Evolutionary conservation across 768 basidiomycete species (phyloP).

Genomic region (Neoboletus magnificus): DNA sequence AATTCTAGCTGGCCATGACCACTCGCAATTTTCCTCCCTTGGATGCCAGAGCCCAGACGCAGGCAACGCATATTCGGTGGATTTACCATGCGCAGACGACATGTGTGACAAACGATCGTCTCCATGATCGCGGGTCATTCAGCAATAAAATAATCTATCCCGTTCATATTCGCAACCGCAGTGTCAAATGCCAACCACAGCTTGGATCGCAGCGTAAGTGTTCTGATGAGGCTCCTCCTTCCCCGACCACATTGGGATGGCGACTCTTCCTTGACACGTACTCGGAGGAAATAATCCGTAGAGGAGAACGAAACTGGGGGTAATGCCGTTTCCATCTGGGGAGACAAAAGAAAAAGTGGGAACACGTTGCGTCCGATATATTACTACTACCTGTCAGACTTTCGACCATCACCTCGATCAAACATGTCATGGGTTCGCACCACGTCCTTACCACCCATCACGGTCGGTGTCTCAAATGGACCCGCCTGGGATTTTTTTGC

Average conservation of each 20-base stretch:
- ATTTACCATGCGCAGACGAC: slow-evolving; percentile 6
- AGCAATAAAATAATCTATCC: slow-evolving; percentile 1
- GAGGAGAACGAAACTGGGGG: not conserved
- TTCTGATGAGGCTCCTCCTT: not conserved
- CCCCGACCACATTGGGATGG: slow-evolving; percentile 1
- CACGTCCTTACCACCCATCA: slow-evolving; percentile 3
- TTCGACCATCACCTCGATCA: slow-evolving; percentile 8
- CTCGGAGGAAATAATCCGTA: slow-evolving; percentile 11
- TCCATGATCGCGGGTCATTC: slow-evolving; percentile 11
- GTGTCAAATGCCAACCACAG: slow-evolving; percentile 12
- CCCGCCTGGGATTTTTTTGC: not conserved
- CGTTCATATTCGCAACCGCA: slow-evolving; percentile 2
- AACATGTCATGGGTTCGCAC: slow-evolving; percentile 10
- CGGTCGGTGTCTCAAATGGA: slow-evolving; percentile 3
- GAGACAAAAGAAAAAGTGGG: not conserved
- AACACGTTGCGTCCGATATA: slow-evolving; percentile 17
- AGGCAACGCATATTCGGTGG: slow-evolving; percentile 6
- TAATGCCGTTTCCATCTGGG: not conserved
- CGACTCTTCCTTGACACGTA: slow-evolving; percentile 8
- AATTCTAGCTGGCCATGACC: not conserved
- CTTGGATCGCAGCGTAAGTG: not conserved
- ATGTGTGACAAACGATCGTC: slow-evolving; percentile 1
- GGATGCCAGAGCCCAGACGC: not conserved
- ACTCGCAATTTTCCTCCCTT: not conserved
- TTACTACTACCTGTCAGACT: slow-evolving; percentile 19